Conservation (phyloP, 805 yeast genomes). For the Candida cerambycidarum region DNA sequence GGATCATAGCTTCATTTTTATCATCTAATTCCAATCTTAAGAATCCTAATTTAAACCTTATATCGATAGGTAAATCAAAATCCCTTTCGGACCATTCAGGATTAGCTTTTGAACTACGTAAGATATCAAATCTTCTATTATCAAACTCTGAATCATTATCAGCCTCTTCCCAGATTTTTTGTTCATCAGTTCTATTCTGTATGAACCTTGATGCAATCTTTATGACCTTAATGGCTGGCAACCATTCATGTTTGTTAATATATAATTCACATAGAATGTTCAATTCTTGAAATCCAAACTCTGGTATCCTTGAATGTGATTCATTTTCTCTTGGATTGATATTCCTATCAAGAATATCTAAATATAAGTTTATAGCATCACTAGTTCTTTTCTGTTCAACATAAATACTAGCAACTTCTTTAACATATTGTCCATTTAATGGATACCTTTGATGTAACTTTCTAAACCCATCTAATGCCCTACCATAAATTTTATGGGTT, state of each 20-base stretch:
- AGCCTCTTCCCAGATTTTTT: constrained; percentile 59
- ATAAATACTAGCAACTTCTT: constrained; percentile 55
- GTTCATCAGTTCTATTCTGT: constrained; percentile 61
- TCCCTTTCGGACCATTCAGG: constrained; percentile 9
- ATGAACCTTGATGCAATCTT: constrained; percentile 82
- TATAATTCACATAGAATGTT: constrained; percentile 82
- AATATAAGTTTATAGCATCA: constrained; percentile 75
- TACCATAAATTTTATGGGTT: constrained; percentile 61
- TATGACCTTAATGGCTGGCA: constrained; percentile 61
- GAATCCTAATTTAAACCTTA: constrained; percentile 76
- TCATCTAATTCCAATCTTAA: constrained; percentile 66
- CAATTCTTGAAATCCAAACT: constrained; percentile 85
- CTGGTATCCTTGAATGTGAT: constrained; percentile 27
- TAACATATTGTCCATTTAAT: constrained; percentile 54
- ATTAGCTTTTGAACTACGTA: constrained; percentile 34
- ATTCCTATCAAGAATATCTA: constrained; percentile 62
- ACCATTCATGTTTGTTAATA: constrained; percentile 64
- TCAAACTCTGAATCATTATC: constrained; percentile 84
- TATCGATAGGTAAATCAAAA: constrained; percentile 76
- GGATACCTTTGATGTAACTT: constrained; percentile 57
- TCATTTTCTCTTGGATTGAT: constrained; percentile 27
- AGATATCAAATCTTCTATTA: constrained; percentile 46
- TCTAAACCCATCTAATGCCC: constrained; percentile 74
- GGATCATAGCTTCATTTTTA: constrained; percentile 68
- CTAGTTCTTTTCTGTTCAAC: constrained; percentile 58